A percentile compares a stretch with the other conserved stretches of the same genome.
phyloP scores from a whole-genome alignment of 768 basidiomycete species.

The Cystoderma amianthinum region DNA sequence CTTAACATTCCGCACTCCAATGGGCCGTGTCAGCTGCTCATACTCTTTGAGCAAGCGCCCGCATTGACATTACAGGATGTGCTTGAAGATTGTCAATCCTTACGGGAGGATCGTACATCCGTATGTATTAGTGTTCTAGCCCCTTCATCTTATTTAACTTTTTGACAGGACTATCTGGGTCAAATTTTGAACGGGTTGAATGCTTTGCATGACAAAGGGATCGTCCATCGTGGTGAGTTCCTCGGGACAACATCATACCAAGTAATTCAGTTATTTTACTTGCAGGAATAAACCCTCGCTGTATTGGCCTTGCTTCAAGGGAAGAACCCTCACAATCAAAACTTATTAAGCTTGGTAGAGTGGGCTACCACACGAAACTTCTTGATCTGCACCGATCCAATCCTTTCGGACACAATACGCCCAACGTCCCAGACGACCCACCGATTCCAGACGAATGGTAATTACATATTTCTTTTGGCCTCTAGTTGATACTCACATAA shows the following conservation, averaged over 20 bases:
- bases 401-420: conserved; percentile 46
- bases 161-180: conserved; percentile 62
- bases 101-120: conserved; percentile 66
- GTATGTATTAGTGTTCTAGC: conserved; percentile 33
- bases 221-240: conserved; percentile 75
- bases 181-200: conserved; percentile 71
- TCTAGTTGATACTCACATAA: background rate
- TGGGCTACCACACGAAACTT: conserved; percentile 64
- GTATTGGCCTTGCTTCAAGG: conserved; percentile 54
- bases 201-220: conserved; percentile 52
- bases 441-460: conserved; percentile 43
- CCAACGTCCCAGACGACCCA: conserved; percentile 21
- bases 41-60: conserved; percentile 70
- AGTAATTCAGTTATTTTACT: too few species aligned
- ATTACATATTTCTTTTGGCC: background rate
- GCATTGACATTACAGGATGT: conserved; percentile 63
- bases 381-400: conserved; percentile 84
- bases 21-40: conserved; percentile 45
- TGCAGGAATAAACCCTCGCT: conserved; percentile 49
- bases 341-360: conserved; percentile 67
- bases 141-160: conserved; percentile 9
- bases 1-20: conserved; percentile 42
- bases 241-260: too few species aligned
- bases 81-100: conserved; percentile 66
- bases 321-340: conserved; percentile 48